Evolutionary conservation across 768 basidiomycete species (phyloP).

Genomic region (Symmetrospora coprosmae): DNA sequence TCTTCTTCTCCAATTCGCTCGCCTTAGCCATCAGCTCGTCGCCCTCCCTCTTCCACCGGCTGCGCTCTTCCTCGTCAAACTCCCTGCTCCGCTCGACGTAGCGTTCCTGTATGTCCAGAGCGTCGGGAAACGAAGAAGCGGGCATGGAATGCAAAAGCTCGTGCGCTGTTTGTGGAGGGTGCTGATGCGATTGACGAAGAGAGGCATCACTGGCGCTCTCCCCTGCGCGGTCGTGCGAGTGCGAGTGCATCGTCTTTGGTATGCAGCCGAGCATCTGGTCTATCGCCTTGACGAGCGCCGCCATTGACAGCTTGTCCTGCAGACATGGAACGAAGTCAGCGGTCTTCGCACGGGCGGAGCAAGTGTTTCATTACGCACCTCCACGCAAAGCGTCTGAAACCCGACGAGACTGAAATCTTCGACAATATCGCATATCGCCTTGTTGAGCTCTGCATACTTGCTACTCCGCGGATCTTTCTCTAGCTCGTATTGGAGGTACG

Average conservation of each 20-base stretch:
- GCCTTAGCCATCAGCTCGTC: constrained; percentile 22
- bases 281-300: constrained; percentile 64
- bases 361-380: constrained; percentile 45
- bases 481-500: constrained; percentile 66
- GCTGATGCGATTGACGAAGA: constrained; percentile 30
- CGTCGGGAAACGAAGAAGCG: background rate
- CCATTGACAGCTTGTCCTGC: constrained; percentile 88
- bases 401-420: constrained; percentile 86
- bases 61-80: constrained; percentile 39
- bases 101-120: constrained; percentile 50
- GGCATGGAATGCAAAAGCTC: constrained; percentile 37
- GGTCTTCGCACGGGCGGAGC: background rate
- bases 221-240: background rate
- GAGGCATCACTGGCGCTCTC: background rate
- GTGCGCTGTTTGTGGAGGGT: constrained; percentile 45
- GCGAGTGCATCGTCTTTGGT: constrained; percentile 39
- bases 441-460: constrained; percentile 58
- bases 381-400: constrained; percentile 92
- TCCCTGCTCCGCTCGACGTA: constrained; percentile 77
- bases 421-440: constrained; percentile 78
- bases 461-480: constrained; percentile 43
- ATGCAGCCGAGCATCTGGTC: constrained; percentile 88
- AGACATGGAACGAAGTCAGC: background rate
- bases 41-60: constrained; percentile 32
- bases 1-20: constrained; percentile 16